Conservation (phyloP, 73 alveolate genomes). For the Uronychia binucleata region DNA sequence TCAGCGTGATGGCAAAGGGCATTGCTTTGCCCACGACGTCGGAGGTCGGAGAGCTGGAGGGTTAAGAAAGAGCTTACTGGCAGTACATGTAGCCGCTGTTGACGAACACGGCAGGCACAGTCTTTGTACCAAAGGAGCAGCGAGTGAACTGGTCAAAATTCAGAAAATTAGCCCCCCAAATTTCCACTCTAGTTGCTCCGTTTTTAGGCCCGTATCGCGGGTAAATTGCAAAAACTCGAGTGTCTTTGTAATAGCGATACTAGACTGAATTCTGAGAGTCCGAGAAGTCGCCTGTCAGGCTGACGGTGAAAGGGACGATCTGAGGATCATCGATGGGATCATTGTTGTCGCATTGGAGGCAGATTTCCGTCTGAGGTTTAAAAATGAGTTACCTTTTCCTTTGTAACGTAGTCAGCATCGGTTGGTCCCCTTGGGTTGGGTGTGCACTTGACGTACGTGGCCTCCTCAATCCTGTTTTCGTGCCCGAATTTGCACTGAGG, state of each 20-base stretch:
- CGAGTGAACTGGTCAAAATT: conserved; percentile 87
- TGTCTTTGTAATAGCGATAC: conserved; percentile 75
- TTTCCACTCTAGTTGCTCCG: conserved; percentile 91
- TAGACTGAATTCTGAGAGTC: conserved; percentile 82
- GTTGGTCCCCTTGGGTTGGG: conserved; percentile 81
- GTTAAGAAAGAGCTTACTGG: not conserved
- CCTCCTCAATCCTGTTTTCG: conserved; percentile 76
- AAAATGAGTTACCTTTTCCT: conserved; percentile 60
- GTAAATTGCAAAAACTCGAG: conserved; percentile 71
- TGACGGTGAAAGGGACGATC: conserved; percentile 83
- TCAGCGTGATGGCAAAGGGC: conserved; percentile 86
- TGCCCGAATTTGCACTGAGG: conserved; percentile 94
- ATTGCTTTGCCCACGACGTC: conserved; percentile 85
- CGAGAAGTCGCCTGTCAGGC: conserved; percentile 90
- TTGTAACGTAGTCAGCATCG: conserved; percentile 71
- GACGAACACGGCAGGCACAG: conserved; percentile 83
- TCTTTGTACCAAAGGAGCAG: conserved; percentile 92
- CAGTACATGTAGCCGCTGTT: conserved; percentile 80
- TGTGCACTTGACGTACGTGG: conserved; percentile 86
- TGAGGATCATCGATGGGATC: conserved; percentile 68
- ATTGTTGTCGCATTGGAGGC: conserved; percentile 90
- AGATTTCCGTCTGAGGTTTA: conserved; percentile 72
- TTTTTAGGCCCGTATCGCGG: conserved; percentile 94
- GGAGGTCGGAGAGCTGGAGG: conserved; percentile 74
- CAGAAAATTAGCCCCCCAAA: conserved; percentile 89